Evolutionary conservation across 164 flowering plant species (phyloP).

Genomic region (Stephania cephalantha): DNA sequence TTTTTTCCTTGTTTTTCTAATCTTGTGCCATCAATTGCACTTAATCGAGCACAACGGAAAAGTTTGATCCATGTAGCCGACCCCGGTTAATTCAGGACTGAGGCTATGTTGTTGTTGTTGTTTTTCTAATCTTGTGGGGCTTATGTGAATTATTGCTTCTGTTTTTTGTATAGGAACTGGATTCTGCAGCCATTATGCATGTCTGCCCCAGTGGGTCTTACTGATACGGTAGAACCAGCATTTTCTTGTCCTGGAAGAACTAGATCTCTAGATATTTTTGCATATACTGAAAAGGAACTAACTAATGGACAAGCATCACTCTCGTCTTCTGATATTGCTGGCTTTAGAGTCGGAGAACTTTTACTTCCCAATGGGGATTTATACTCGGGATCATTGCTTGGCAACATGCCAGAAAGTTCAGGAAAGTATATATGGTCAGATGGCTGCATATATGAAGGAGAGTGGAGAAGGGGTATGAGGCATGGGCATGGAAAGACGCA

Average conservation of each 20-base stretch:
- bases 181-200: constrained; percentile 62
- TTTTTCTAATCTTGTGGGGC: background rate
- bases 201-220: constrained; percentile 79
- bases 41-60: too few species aligned
- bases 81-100: too few species aligned
- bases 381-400: constrained; percentile 73
- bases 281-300: constrained; percentile 28
- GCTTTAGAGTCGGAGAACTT: constrained; percentile 62
- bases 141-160: background rate
- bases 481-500: constrained; percentile 68
- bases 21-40: too few species aligned
- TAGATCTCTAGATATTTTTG: constrained; percentile 44
- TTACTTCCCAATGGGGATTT: constrained; percentile 64
- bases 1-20: background rate
- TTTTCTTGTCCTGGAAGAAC: constrained; percentile 48
- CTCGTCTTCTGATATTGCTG: constrained; percentile 35
- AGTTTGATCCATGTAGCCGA: too few species aligned
- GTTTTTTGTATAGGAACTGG: constrained; percentile 21
- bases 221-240: constrained; percentile 34
- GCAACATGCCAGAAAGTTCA: constrained; percentile 70
- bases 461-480: constrained; percentile 90
- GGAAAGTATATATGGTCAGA: constrained; percentile 85
- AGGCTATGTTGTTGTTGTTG: too few species aligned
- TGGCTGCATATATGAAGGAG: constrained; percentile 82
- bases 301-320: constrained; percentile 45